A percentile compares a stretch with the other conserved stretches of the same genome.
phyloP scores from a whole-genome alignment of 2,329 filamentous ascomycete genomes.

The Aspergillus neoniger region DNA sequence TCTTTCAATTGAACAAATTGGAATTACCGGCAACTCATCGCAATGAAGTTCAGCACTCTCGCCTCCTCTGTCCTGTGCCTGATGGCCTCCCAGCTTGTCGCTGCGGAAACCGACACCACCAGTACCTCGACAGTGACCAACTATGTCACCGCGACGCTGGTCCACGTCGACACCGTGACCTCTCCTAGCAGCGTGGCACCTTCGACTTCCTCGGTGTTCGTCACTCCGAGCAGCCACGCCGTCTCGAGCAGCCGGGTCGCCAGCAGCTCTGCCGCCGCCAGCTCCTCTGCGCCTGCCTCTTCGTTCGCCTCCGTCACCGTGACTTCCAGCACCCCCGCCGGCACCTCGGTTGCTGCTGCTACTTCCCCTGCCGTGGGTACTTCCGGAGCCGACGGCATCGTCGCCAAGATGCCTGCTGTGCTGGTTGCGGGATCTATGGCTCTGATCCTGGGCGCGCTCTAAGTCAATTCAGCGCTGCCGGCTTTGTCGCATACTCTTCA shows the following conservation, averaged over 20 bases:
- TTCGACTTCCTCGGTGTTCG: constrained; percentile 28
- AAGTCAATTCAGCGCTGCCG: constrained; percentile 18
- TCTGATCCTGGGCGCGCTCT: constrained; percentile 40
- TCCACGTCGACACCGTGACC: constrained; percentile 47
- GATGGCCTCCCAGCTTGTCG: constrained; percentile 34
- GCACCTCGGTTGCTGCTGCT: constrained; percentile 27
- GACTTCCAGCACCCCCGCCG: constrained; percentile 18
- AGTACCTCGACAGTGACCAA: constrained; percentile 34
- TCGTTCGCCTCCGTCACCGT: constrained; percentile 15
- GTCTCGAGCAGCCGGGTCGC: constrained; percentile 17
- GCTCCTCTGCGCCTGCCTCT: constrained; percentile 18
- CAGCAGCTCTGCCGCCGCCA: constrained; percentile 33
- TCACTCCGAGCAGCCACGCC: constrained; percentile 30
- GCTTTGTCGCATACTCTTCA: neutral
- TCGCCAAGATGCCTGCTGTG: constrained; percentile 31
- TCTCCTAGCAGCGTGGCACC: constrained; percentile 25
- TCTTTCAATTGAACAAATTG: neutral
- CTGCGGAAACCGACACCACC: constrained; percentile 29
- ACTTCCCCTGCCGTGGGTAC: constrained; percentile 12
- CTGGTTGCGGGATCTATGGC: constrained; percentile 42
- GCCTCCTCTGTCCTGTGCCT: constrained; percentile 39
- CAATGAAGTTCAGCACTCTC: constrained; percentile 41
- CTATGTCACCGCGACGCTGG: constrained; percentile 46
- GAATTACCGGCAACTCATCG: constrained; percentile 13
- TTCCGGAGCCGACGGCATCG: constrained; percentile 22